Percentiles rank a stretch among this genome's conserved stretches.
Conservation (phyloP, 2,329 filamentous ascomycete species). For the Beauveria pseudobassiana region DNA sequence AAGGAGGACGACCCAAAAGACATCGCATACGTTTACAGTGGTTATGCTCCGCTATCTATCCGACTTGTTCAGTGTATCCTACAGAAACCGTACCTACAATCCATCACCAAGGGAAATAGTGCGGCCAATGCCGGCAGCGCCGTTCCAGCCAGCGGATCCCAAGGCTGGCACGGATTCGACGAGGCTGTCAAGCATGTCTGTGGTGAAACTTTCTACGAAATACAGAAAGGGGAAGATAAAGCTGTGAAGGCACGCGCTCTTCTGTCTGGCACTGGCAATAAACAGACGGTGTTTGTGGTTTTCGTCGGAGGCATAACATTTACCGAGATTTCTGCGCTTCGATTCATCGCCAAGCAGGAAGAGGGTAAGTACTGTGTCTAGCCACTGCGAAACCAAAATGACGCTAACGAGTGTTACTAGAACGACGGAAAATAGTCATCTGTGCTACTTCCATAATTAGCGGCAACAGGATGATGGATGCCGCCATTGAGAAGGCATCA, state of each 20-base stretch:
- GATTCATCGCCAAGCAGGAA: slow-evolving; percentile 83
- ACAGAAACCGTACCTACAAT: slow-evolving; percentile 78
- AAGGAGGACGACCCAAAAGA: slow-evolving; percentile 92
- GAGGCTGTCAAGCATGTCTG: slow-evolving; percentile 81
- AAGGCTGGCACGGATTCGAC: slow-evolving; percentile 91
- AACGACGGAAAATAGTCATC: slow-evolving; percentile 76
- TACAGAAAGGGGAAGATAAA: slow-evolving; percentile 88
- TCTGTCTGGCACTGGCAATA: slow-evolving; percentile 67
- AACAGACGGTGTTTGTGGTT: slow-evolving; percentile 90
- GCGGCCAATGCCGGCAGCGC: slow-evolving; percentile 22
- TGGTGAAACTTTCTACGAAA: slow-evolving; percentile 84
- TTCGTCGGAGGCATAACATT: slow-evolving; percentile 96
- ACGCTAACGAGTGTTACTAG: slow-evolving; percentile 28
- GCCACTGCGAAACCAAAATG: not conserved
- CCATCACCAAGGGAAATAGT: slow-evolving; percentile 57
- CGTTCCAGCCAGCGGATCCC: slow-evolving; percentile 49
- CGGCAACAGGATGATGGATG: slow-evolving; percentile 82
- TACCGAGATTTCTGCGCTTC: slow-evolving; percentile 87
- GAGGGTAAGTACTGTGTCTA: slow-evolving; percentile 42
- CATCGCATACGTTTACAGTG: slow-evolving; percentile 95
- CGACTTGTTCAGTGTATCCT: slow-evolving; percentile 87
- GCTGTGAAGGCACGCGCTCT: slow-evolving; percentile 80
- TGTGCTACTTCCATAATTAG: slow-evolving; percentile 88
- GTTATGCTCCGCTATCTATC: slow-evolving; percentile 88
- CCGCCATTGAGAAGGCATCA: slow-evolving; percentile 65